Base-by-base conservation (phyloP, 31 red algal species). In the Odonthalia washingtoniensis region DNA sequence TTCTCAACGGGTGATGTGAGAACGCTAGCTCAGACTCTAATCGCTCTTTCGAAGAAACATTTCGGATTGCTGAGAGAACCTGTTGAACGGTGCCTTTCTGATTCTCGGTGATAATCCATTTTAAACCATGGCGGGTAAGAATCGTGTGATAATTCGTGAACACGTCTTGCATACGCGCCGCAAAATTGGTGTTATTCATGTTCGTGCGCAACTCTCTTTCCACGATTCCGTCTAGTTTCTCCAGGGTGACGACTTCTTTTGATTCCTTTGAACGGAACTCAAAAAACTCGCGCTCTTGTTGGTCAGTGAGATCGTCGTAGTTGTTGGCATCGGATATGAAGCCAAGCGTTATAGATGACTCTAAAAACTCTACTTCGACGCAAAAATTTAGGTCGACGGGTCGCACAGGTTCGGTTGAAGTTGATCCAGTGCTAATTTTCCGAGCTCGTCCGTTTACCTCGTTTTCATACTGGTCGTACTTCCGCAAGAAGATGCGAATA, bases 381-480 rank as follows among this genome's bases (percentile, higher is more conserved):
- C n/a, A n/a, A n/a, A n/a, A n/a, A n/a, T n/a, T n/a, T n/a, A n/a
- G n/a, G n/a, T n/a, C n/a, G n/a, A n/a, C n/a, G n/a, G n/a, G n/a
- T n/a, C n/a, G n/a, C n/a, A n/a, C n/a, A n/a, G n/a, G n/a, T n/a
- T n/a, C n/a, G n/a, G n/a, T n/a, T n/a, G n/a, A n/a, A n/a, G n/a
- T 70, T 6, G 66, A 28, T 28, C 33, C 66, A 70, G 6, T 36
- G 6, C 14, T 9, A 30, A 70, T 6, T 70, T 70, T 12, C 6
- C n/a, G 66, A 9, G 66, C 66, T 9, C 66, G 66, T 12, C 5
- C 27, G 66, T 9, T 21, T 6, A 70, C 27, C 33, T 70, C 66
- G 33, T 70, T 70, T 6, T 6, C 9, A 70, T 70, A 70, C 27
- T 70, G 66, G 33, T 70, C 28, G 66, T 70, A 70, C 66, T 33